Percentiles rank a stretch among this genome's conserved stretches.
Conservation (phyloP, 257 asterid species). For the Haberlea rhodopensis region DNA sequence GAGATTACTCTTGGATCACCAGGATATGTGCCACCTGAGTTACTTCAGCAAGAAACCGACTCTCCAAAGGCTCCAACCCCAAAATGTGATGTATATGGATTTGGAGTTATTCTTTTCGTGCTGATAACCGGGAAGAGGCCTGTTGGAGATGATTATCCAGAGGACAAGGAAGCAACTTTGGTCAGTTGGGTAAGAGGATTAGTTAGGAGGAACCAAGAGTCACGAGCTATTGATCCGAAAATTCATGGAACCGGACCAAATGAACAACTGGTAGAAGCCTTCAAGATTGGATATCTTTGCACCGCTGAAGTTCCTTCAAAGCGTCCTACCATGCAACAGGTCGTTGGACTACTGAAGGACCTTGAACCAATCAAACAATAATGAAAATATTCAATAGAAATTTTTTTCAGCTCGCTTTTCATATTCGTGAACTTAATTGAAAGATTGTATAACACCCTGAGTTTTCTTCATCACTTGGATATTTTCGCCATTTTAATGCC, state of each 20-base stretch:
- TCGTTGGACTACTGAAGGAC: conserved; percentile 86
- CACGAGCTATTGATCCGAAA: conserved; percentile 67
- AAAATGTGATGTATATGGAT: conserved; percentile 75
- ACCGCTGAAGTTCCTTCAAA: conserved; percentile 75
- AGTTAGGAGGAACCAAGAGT: conserved; percentile 46
- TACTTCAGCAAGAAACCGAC: conserved; percentile 44
- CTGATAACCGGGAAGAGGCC: conserved; percentile 76
- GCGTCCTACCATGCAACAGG: conserved; percentile 87
- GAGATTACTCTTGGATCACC: conserved; percentile 60
- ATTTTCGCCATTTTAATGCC: conserved; percentile 3
- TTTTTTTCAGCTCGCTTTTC: no score
- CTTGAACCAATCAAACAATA: conserved; percentile 51
- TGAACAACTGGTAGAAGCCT: conserved; percentile 59
- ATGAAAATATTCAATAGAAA: conserved; percentile 28
- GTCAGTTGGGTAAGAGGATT: conserved; percentile 76
- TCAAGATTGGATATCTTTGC: conserved; percentile 84
- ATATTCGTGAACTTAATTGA: no score
- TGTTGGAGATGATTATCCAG: conserved; percentile 48
- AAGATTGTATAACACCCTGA: conserved; percentile 42
- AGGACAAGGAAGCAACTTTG: conserved; percentile 47
- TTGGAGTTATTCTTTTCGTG: conserved; percentile 76
- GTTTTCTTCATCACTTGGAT: conserved; percentile 24
- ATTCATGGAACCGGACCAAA: conserved; percentile 62
- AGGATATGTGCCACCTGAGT: conserved; percentile 76
- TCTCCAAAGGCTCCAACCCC: conserved; percentile 59